Conservation (phyloP, 2,329 filamentous ascomycete genomes). For the Blastomyces gilchristii region DNA sequence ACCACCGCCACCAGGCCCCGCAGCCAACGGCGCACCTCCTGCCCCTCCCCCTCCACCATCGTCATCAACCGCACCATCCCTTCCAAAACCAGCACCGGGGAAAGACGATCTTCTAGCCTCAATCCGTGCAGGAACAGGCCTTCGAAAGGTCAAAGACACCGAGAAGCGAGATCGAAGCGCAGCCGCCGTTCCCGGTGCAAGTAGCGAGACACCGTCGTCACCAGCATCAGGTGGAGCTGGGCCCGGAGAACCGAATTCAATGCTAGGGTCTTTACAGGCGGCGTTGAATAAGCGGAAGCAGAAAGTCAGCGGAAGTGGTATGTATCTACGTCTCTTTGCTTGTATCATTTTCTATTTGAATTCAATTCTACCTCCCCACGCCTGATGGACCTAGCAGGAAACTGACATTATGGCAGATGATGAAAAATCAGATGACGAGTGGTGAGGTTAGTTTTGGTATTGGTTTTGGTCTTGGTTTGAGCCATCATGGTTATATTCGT, state of each 20-base stretch:
- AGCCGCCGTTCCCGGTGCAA: slow-evolving; percentile 35
- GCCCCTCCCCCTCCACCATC: slow-evolving; percentile 39
- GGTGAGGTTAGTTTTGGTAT: slow-evolving; percentile 23
- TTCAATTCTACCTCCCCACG: background rate
- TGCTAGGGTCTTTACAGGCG: slow-evolving; percentile 74
- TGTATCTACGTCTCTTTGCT: slow-evolving; percentile 36
- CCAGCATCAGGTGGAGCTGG: slow-evolving; percentile 41
- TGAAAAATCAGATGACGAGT: slow-evolving; percentile 39
- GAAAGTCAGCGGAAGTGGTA: slow-evolving; percentile 91
- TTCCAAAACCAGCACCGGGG: slow-evolving; percentile 31
- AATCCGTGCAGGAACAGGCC: slow-evolving; percentile 42
- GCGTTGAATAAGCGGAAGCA: slow-evolving; percentile 75
- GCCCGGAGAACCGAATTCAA: slow-evolving; percentile 43
- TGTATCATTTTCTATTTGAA: slow-evolving; percentile 2
- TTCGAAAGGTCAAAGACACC: slow-evolving; percentile 37
- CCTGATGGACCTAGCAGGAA: background rate
- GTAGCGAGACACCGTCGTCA: slow-evolving; percentile 52
- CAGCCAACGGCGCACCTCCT: slow-evolving; percentile 17
- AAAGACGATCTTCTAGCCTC: slow-evolving; percentile 38
- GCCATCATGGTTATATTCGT: background rate
- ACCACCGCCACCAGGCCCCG: slow-evolving; percentile 17
- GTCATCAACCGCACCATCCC: slow-evolving; percentile 30
- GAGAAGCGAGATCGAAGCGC: slow-evolving; percentile 40
- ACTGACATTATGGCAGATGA: slow-evolving; percentile 32
- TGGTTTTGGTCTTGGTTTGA: background rate